Base-by-base conservation (phyloP, 352 stramenopile species). In the Blastocystis hominis region DNA sequence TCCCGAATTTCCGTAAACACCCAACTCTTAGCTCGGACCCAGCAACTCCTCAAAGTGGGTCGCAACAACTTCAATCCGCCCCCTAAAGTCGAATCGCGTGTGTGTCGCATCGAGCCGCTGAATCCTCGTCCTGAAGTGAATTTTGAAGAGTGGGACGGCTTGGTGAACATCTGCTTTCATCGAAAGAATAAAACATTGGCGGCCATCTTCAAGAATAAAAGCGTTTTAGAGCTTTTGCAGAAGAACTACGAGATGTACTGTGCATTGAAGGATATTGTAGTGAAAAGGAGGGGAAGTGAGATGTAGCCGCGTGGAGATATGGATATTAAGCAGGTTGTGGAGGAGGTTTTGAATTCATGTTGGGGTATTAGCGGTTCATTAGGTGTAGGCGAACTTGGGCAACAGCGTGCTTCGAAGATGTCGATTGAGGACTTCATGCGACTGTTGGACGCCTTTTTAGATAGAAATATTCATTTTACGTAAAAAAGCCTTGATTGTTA, bases 131-230 rank as follows among this genome's bases (percentile, higher is more conserved):
- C 96, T n/a, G 94, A 95, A 0, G 95, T 99, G 50, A 98, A 99
- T 91, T 99, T 99, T 90, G 70, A 38, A 86, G 96, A 99, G 91
- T 99, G 96, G 96, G 97, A 99, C 90, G 97, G 96, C 50, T 97
- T 99, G 94, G 94, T 99, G 88, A 95, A 97, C 88, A 94, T 99
- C 88, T 91, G 98, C 62, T 99, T 99, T 91, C 98, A 98, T 91
- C 93, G 97, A 50, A 99, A 99, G 91, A 98, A 99, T 91, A 99
- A 99, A 92, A 99, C 95, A 47, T 91, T 99, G 30, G 92, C 96
- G 86, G 94, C 95, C 54, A 95, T 96, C 20, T 94, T 99, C 88
- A 96, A 94, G 44, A 98, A 95, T 46, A 99, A 99, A 91, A 92
- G 94, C 1, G 95, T 97, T 42, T 91, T 98, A 5, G 94, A 93